These are phyloP conservation scores for Solanum pinnatisectum DNA, from an alignment of 257 asterid species.

Conservation along the genomic window DNA sequence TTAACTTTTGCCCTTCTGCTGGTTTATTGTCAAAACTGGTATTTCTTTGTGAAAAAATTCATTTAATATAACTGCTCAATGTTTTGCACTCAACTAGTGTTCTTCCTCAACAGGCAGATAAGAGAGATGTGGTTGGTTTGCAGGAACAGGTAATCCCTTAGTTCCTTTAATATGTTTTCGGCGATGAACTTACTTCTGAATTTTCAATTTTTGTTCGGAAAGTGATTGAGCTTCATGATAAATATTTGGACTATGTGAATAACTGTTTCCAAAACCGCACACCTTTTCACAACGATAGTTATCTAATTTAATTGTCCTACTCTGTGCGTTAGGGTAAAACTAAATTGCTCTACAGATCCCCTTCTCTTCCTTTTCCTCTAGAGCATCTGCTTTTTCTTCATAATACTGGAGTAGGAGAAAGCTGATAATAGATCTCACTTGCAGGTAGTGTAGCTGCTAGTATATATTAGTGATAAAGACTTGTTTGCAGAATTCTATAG, in stretches of 20 bases:
- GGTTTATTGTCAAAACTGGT: neutral
- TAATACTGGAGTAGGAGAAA: neutral
- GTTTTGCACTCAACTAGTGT: neutral
- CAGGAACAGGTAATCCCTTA: constrained; percentile 73
- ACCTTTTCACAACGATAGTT: too few species aligned
- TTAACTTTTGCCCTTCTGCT: neutral
- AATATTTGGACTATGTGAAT: constrained; percentile 80
- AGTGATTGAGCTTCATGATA: constrained; percentile 92
- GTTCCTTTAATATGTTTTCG: neutral
- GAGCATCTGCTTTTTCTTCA: neutral
- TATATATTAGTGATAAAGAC: constrained; percentile 93
- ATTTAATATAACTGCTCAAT: neutral
- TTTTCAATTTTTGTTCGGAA: constrained; percentile 75
- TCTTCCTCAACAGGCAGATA: constrained; percentile 65
- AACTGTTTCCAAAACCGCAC: too few species aligned
- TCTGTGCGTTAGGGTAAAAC: too few species aligned
- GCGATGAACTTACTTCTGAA: constrained; percentile 1
- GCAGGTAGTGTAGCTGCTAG: constrained; percentile 90
- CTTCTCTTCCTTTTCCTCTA: neutral
- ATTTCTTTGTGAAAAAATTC: neutral
- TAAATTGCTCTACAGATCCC: too few species aligned
- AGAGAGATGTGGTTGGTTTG: constrained; percentile 76
- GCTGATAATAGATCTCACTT: constrained; percentile 4
- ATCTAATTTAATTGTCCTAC: too few species aligned
- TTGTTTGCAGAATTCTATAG: constrained; percentile 95